These are phyloP conservation scores for Davidsoniella virescens DNA, from an alignment of 2,329 filamentous ascomycete genomes.

Conservation along the genomic window DNA sequence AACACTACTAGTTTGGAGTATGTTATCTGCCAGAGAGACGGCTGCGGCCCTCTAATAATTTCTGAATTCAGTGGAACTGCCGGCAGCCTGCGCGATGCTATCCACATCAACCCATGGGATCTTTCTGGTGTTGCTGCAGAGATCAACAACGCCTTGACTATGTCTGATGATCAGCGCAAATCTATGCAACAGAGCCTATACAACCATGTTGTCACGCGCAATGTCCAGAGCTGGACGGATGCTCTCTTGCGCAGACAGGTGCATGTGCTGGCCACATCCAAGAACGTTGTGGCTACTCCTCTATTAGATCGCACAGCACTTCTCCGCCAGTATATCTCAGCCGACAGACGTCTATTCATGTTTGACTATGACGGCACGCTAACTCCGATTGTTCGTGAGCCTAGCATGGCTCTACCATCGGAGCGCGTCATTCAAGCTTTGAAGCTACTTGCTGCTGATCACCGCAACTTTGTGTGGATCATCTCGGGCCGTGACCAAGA, in stretches of 20 bases:
- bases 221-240: slow-evolving; percentile 71
- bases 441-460: slow-evolving; percentile 62
- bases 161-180: slow-evolving; percentile 49
- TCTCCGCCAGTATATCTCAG: slow-evolving; percentile 55
- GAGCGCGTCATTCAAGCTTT: slow-evolving; percentile 67
- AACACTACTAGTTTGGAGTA: slow-evolving; percentile 95
- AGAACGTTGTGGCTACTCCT: slow-evolving; percentile 62
- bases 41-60: slow-evolving; percentile 74
- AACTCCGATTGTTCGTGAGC: slow-evolving; percentile 87
- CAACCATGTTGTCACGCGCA: slow-evolving; percentile 69
- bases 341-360: slow-evolving; percentile 79
- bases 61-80: slow-evolving; percentile 95
- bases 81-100: slow-evolving; percentile 66
- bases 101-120: slow-evolving; percentile 96
- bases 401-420: slow-evolving; percentile 74
- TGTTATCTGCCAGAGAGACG: slow-evolving; percentile 77
- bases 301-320: slow-evolving; percentile 60
- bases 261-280: slow-evolving; percentile 62
- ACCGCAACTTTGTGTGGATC: slow-evolving; percentile 87
- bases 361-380: slow-evolving; percentile 97
- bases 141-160: slow-evolving; percentile 66
- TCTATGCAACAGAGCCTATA: slow-evolving; percentile 62
- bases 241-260: slow-evolving; percentile 65
- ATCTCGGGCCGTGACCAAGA: slow-evolving; percentile 89
- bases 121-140: slow-evolving; percentile 66